phyloP scores from a whole-genome alignment of 176 grass and related monocot genomes.

The Oryza glaberrima region DNA sequence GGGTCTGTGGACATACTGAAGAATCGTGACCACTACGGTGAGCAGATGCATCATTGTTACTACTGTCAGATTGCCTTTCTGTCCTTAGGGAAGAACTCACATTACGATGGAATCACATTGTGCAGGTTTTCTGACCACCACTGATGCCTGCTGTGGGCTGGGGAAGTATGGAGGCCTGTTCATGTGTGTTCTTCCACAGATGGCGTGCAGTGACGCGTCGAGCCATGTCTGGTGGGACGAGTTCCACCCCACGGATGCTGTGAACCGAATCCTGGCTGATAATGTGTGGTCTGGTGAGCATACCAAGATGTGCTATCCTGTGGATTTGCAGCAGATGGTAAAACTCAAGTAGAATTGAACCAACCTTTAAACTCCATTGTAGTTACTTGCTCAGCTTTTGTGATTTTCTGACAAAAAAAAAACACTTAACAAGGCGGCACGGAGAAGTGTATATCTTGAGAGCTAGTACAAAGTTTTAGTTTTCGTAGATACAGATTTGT shows the following conservation, averaged over 20 bases:
- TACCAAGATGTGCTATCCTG: conserved; percentile 71
- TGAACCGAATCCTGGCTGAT: conserved; percentile 74
- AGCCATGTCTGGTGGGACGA: conserved; percentile 88
- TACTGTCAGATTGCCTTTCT: conserved; percentile 18
- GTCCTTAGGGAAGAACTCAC: background rate
- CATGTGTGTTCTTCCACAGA: conserved; percentile 84
- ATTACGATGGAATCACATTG: conserved; percentile 9
- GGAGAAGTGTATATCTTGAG: conserved; percentile 14
- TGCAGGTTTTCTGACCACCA: conserved; percentile 70
- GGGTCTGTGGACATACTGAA: conserved; percentile 78
- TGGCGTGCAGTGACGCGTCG: conserved; percentile 79
- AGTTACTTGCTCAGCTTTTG: conserved; percentile 23
- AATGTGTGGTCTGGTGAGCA: conserved; percentile 78
- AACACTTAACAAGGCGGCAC: background rate
- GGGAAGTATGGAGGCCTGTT: conserved; percentile 77
- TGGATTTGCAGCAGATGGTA: conserved; percentile 63
- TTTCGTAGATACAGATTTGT: background rate
- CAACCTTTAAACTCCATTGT: conserved; percentile 25
- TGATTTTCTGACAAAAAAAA: background rate
- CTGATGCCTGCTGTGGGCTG: conserved; percentile 77
- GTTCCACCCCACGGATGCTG: conserved; percentile 83
- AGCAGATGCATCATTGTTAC: conserved; percentile 36
- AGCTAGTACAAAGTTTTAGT: background rate
- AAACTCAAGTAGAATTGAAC: conserved; percentile 55
- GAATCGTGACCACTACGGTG: conserved; percentile 66